phyloP scores from a whole-genome alignment of 1,139 yeast species.

The Maudiozyma humilis region DNA sequence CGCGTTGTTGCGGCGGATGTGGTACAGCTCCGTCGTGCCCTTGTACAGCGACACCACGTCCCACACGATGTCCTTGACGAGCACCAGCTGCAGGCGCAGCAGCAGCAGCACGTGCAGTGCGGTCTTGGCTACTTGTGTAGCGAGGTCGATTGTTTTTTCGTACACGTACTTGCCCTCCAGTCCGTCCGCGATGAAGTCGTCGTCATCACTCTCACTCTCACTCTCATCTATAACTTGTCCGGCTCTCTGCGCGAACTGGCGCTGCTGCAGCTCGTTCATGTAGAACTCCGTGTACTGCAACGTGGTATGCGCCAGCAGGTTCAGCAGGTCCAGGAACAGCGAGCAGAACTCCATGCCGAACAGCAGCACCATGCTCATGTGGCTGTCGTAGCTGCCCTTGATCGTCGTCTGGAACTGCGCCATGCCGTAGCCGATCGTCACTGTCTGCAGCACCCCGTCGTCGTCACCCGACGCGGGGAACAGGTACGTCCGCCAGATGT shows the following conservation, averaged over 20 bases:
- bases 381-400: background rate
- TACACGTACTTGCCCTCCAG: constrained; percentile 70
- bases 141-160: constrained; percentile 50
- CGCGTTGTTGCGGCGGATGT: constrained; percentile 53
- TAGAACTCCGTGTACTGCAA: constrained; percentile 53
- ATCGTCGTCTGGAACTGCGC: constrained; percentile 1
- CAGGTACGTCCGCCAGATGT: constrained; percentile 1
- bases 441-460: background rate
- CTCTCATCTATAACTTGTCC: constrained; percentile 7
- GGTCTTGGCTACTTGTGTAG: constrained; percentile 39
- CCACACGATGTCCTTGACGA: constrained; percentile 58
- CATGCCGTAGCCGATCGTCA: constrained; percentile 1
- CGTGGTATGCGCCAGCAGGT: constrained; percentile 29
- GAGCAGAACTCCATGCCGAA: constrained; percentile 68
- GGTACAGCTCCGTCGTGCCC: constrained; percentile 45
- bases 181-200: constrained; percentile 29
- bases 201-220: constrained; percentile 17
- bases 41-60: constrained; percentile 44
- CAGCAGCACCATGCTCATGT: background rate
- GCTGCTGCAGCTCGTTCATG: constrained; percentile 11
- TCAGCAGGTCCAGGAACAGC: constrained; percentile 47
- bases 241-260: background rate
- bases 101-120: constrained; percentile 46
- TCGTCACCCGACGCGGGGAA: background rate
- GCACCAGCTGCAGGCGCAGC: constrained; percentile 52